Conservation (phyloP, 2,329 filamentous ascomycete genomes). For the Neonectria hederae region DNA sequence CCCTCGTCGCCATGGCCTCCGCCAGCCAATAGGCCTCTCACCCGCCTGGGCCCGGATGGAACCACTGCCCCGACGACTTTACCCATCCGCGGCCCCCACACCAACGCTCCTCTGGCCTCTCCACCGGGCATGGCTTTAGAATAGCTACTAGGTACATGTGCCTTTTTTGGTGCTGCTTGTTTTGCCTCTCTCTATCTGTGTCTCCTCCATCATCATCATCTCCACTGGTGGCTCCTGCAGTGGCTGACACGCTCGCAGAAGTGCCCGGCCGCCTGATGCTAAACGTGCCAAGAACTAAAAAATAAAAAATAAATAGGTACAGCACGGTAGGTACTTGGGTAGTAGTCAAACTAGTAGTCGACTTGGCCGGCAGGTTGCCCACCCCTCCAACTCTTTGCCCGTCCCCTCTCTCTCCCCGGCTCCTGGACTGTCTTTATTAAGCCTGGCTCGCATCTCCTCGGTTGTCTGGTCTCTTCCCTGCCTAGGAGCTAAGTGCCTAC, state of each 20-base stretch:
- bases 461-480: background rate
- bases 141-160: background rate
- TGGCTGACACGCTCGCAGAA: slow-evolving; percentile 5
- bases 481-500: background rate
- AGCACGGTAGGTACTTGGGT: background rate
- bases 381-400: background rate
- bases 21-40: slow-evolving; percentile 34
- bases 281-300: slow-evolving; percentile 17
- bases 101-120: slow-evolving; percentile 29
- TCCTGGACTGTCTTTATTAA: background rate
- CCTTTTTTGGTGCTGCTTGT: background rate
- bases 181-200: slow-evolving; percentile 1
- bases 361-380: background rate
- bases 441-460: background rate
- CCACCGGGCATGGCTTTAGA: slow-evolving; percentile 4
- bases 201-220: slow-evolving; percentile 10
- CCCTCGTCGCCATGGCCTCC: slow-evolving; percentile 23
- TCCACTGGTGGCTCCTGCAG: background rate
- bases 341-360: too few species aligned
- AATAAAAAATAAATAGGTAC: too few species aligned
- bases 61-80: slow-evolving; percentile 31
- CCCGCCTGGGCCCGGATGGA: slow-evolving; percentile 31
- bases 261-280: slow-evolving; percentile 10
- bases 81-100: slow-evolving; percentile 23
- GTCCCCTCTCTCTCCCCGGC: background rate